Evolutionary conservation across 352 stramenopile genomes (phyloP).

Genomic region (Phytophthora syringae): DNA sequence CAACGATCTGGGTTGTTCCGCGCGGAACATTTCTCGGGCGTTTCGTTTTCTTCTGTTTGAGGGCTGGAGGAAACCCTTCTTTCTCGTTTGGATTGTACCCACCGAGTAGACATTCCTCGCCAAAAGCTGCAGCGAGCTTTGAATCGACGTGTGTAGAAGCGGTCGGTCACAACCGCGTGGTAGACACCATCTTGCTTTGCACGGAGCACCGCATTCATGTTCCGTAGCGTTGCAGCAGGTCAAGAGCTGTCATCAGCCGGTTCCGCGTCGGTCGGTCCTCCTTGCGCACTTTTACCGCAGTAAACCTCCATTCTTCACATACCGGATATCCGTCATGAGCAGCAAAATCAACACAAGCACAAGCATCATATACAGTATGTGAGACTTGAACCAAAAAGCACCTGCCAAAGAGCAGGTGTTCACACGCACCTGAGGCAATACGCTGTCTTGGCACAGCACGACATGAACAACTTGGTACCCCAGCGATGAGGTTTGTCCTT

Average conservation of each 20-base stretch:
- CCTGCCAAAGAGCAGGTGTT: background rate
- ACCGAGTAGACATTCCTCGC: constrained; percentile 3
- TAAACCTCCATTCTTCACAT: constrained; percentile 5
- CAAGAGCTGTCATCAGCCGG: background rate
- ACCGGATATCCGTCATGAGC: background rate
- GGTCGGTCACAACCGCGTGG: background rate
- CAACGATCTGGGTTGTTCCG: background rate
- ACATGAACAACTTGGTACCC: constrained; percentile 28
- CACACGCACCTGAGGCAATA: background rate
- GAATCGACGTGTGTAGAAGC: background rate
- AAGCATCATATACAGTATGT: constrained; percentile 8
- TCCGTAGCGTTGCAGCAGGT: background rate
- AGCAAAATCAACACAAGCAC: background rate
- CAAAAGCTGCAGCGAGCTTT: background rate
- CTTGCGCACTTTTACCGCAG: background rate
- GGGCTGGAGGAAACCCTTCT: background rate
- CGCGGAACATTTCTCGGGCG: background rate
- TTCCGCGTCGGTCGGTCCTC: background rate
- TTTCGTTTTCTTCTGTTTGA: background rate
- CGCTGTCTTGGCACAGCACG: constrained; percentile 5
- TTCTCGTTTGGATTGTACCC: constrained; percentile 1
- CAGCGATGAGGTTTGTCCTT: constrained; percentile 13
- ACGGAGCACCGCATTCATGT: too few species aligned
- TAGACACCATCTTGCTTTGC: background rate
- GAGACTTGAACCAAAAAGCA: constrained; percentile 1